These are phyloP conservation scores for Leccinum rimulosum DNA, from an alignment of 768 basidiomycete species.

Conservation along the genomic window DNA sequence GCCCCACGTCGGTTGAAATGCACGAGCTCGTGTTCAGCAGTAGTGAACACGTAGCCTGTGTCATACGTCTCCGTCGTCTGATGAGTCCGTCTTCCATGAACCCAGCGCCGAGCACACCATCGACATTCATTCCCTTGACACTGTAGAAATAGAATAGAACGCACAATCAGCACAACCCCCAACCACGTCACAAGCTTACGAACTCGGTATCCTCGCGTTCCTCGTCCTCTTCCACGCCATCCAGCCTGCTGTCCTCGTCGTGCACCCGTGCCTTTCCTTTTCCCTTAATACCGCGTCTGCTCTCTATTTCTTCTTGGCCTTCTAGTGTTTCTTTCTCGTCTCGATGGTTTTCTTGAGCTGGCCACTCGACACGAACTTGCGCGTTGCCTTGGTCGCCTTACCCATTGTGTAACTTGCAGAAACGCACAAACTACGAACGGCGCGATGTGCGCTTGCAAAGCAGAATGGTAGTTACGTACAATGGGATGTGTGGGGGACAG, in stretches of 20 bases:
- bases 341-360: slow-evolving; percentile 86
- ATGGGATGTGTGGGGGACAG: no score
- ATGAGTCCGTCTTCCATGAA: slow-evolving; percentile 63
- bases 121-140: slow-evolving; percentile 59
- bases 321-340: slow-evolving; percentile 76
- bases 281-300: slow-evolving; percentile 48
- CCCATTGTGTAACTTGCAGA: slow-evolving; percentile 36
- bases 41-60: slow-evolving; percentile 2
- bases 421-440: background rate
- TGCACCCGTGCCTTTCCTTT: slow-evolving; percentile 27
- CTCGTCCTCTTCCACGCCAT: slow-evolving; percentile 16
- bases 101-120: slow-evolving; percentile 68
- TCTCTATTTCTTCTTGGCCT: slow-evolving; percentile 67
- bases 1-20: slow-evolving; percentile 21
- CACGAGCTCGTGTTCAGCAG: slow-evolving; percentile 3
- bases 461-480: no score
- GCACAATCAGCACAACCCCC: background rate
- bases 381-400: slow-evolving; percentile 65
- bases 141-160: background rate
- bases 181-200: background rate
- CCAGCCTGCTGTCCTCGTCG: slow-evolving; percentile 27
- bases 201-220: slow-evolving; percentile 7
- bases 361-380: slow-evolving; percentile 87
- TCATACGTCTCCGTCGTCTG: slow-evolving; percentile 42
- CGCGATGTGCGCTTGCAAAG: no score